phyloP scores from a whole-genome alignment of 768 basidiomycete genomes.

The Boletus insuetus region DNA sequence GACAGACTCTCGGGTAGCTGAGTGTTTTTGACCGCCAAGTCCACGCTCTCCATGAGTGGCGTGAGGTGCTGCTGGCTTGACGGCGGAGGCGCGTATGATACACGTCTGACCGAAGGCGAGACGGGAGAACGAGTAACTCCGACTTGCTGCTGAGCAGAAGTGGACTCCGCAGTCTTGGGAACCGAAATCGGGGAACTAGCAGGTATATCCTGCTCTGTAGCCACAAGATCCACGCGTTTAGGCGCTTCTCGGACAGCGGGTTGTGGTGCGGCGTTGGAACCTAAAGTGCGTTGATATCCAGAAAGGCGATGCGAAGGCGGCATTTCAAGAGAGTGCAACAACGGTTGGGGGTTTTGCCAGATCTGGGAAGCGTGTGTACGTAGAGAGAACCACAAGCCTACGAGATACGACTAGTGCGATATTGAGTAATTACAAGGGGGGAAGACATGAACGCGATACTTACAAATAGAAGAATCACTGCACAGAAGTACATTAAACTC shows the following conservation, averaged over 20 bases:
- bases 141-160: conserved; percentile 15
- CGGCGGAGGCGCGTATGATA: conserved; percentile 51
- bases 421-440: conserved; percentile 2
- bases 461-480: conserved; percentile 84
- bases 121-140: conserved; percentile 23
- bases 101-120: conserved; percentile 49
- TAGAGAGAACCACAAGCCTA: conserved; percentile 98
- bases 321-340: conserved; percentile 66
- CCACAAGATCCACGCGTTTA: conserved; percentile 45
- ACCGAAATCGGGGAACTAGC: conserved; percentile 41
- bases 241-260: conserved; percentile 25
- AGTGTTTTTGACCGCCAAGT: conserved; percentile 66
- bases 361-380: conserved; percentile 97
- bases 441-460: conserved; percentile 33
- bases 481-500: conserved; percentile 94
- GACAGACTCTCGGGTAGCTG: conserved; percentile 63
- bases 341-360: conserved; percentile 95
- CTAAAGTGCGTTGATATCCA: conserved; percentile 54
- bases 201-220: conserved; percentile 28
- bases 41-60: conserved; percentile 76
- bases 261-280: conserved; percentile 6
- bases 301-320: conserved; percentile 54
- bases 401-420: conserved; percentile 77
- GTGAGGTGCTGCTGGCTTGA: conserved; percentile 40
- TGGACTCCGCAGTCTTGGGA: conserved; percentile 28